Conservation (phyloP, 352 stramenopile species). For the Phytophthora vignae region DNA sequence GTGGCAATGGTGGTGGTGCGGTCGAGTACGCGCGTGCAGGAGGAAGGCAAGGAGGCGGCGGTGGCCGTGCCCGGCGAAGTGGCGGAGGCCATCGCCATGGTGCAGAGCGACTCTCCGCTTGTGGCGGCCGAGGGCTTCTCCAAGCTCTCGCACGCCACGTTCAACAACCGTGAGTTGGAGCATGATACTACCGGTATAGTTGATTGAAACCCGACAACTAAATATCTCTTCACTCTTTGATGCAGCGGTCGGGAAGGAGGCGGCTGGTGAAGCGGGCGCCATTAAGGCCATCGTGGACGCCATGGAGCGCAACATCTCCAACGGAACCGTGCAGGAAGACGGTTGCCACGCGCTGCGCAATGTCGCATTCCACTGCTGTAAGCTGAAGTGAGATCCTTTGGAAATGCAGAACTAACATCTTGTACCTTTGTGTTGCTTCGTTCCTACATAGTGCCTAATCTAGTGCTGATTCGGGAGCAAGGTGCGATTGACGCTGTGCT, state of each 20-base stretch:
- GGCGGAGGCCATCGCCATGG: conserved; percentile 67
- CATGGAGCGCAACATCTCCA: conserved; percentile 72
- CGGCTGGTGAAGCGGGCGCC: conserved; percentile 59
- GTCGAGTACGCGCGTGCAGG: conserved; percentile 61
- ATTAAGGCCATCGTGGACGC: conserved; percentile 67
- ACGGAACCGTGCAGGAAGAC: conserved; percentile 69
- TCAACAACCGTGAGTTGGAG: conserved; percentile 69
- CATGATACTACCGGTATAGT: too few relatives aligned
- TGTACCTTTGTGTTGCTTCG: neutral
- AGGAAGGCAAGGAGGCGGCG: conserved; percentile 42
- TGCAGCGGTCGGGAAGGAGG: conserved; percentile 73
- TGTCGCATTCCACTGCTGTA: conserved; percentile 73
- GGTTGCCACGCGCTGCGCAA: conserved; percentile 84
- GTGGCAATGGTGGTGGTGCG: conserved; percentile 51
- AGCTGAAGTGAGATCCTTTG: neutral
- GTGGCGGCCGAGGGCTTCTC: conserved; percentile 67
- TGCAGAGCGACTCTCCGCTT: conserved; percentile 64
- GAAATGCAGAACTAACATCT: neutral
- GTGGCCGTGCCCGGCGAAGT: conserved; percentile 54
- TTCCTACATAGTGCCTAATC: conserved; percentile 53
- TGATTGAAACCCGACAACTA: neutral
- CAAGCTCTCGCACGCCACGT: conserved; percentile 79
- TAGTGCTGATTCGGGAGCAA: conserved; percentile 67
- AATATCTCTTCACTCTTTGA: neutral
- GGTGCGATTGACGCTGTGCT: conserved; percentile 69